phyloP scores from a whole-genome alignment of 2,329 filamentous ascomycete species.

The Paramyrothecium sp. region DNA sequence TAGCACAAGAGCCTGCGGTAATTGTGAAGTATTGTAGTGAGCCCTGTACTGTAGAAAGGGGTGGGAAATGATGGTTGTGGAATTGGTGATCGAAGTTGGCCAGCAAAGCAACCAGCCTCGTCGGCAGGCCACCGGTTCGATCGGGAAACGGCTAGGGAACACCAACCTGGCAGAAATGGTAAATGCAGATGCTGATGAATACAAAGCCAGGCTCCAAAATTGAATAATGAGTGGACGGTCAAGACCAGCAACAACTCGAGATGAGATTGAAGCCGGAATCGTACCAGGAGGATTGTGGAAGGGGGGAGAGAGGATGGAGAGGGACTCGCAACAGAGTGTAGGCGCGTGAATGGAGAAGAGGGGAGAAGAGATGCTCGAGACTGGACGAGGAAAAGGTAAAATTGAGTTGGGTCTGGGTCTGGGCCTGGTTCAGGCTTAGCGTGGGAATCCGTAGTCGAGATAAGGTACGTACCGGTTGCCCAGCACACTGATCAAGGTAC shows the following conservation, averaged over 20 bases:
- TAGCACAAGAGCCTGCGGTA: neutral
- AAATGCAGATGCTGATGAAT: constrained; percentile 17
- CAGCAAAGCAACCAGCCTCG: neutral
- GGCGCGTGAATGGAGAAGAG: neutral
- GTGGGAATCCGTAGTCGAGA: neutral
- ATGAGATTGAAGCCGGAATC: constrained; percentile 54
- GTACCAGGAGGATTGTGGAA: constrained; percentile 41
- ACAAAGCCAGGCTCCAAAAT: constrained; percentile 20
- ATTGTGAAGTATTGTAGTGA: neutral
- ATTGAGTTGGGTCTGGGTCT: constrained; percentile 4
- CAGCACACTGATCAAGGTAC: too few species aligned
- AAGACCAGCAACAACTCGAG: constrained; percentile 55
- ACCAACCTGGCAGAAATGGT: constrained; percentile 19
- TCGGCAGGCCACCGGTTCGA: neutral
- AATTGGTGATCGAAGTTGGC: too few species aligned
- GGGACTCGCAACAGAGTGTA: constrained; percentile 3
- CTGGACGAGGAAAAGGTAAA: neutral
- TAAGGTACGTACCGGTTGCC: neutral
- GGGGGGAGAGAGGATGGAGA: constrained; percentile 22
- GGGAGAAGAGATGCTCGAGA: neutral
- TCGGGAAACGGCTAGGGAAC: neutral
- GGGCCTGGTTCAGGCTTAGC: neutral
- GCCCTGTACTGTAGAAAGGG: too few species aligned
- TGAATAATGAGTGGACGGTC: constrained; percentile 56
- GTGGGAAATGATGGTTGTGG: too few species aligned